Conservation (phyloP, 2,329 filamentous ascomycete genomes). For the Talaromyces albobiverticillius region DNA sequence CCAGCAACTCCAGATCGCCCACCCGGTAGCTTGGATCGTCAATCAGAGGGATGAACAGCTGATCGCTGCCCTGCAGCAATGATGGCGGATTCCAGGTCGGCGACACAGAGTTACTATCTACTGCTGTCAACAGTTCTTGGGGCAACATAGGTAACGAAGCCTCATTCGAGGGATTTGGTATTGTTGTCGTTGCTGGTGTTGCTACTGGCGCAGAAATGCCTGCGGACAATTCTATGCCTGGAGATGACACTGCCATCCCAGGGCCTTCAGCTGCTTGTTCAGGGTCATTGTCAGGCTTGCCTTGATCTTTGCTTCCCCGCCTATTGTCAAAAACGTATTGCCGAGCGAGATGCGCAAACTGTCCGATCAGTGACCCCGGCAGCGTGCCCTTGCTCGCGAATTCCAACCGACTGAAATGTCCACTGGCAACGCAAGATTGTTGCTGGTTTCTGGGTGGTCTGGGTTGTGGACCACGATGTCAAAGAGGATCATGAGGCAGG, state of each 20-base stretch:
- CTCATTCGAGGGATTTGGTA: not conserved
- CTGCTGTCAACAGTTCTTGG: not conserved
- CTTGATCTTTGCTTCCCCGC: not conserved
- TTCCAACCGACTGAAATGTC: conserved; percentile 41
- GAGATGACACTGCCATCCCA: not conserved
- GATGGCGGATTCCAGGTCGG: not conserved
- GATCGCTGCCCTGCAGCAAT: not conserved
- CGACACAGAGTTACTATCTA: not conserved
- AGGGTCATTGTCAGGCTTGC: too few relatives aligned
- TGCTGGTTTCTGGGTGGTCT: conserved; percentile 25
- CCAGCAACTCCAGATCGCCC: not conserved
- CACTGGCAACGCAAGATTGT: conserved; percentile 36
- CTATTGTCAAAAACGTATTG: conserved; percentile 28
- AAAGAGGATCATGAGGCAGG: conserved; percentile 35
- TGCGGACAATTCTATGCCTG: not conserved
- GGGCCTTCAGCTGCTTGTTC: too few relatives aligned
- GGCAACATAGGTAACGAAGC: not conserved
- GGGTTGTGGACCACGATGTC: conserved; percentile 35
- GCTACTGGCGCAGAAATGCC: too few relatives aligned
- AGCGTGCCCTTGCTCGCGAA: conserved; percentile 30
- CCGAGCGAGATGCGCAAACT: conserved; percentile 38
- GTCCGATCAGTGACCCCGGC: conserved; percentile 34
- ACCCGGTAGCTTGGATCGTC: conserved; percentile 8
- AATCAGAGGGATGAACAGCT: conserved; percentile 7
- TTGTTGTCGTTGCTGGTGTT: too few relatives aligned